Conservation (phyloP, 495 filamentous ascomycete species). For the Podospora appendiculata region DNA sequence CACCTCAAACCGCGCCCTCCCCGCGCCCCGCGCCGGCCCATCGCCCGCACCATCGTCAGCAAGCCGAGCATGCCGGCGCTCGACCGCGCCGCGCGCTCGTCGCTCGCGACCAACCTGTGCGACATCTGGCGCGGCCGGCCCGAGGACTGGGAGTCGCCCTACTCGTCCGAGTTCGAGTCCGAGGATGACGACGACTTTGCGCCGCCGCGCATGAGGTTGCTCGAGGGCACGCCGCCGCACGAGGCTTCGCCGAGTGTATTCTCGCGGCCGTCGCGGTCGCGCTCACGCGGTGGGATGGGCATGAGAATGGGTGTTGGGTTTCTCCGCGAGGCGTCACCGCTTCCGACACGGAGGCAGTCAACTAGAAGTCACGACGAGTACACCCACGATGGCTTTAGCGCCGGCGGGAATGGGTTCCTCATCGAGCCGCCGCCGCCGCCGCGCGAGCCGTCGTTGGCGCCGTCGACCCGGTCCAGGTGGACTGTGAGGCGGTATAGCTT, state of each 20-base stretch:
- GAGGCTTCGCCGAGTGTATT: background rate
- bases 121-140: constrained; percentile 22
- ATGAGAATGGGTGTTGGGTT: background rate
- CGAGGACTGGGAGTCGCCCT: constrained; percentile 25
- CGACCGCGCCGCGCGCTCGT: background rate
- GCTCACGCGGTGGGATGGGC: too few relatives aligned
- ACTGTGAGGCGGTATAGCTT: too few relatives aligned
- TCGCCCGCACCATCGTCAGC: background rate
- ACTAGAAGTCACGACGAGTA: too few relatives aligned
- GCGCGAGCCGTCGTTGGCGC: background rate
- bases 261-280: background rate
- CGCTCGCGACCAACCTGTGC: constrained; percentile 14
- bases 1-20: too few relatives aligned
- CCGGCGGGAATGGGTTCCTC: background rate
- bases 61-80: background rate
- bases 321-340: too few relatives aligned
- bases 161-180: constrained; percentile 6
- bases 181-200: background rate
- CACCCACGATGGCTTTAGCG: too few relatives aligned
- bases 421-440: background rate
- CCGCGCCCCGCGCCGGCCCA: too few relatives aligned
- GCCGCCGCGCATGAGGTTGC: background rate
- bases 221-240: background rate
- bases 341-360: too few relatives aligned
- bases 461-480: background rate